Conservation (phyloP, 305 asterid species). For the Fraxinus baroniana region DNA sequence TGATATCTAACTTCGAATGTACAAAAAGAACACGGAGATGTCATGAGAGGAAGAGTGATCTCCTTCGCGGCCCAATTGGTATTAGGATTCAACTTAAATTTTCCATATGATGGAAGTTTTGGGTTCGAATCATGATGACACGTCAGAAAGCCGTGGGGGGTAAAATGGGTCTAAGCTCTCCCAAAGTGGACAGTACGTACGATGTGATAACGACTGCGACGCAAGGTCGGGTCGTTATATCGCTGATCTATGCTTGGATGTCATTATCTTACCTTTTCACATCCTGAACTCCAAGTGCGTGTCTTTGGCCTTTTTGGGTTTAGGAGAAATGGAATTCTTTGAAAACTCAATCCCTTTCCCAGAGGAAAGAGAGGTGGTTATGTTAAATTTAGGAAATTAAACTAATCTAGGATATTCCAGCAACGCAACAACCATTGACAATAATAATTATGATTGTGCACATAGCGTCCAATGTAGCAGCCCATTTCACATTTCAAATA, state of each 20-base stretch:
- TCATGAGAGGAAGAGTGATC: background rate
- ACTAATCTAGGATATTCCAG: background rate
- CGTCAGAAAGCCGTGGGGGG: too few relatives aligned
- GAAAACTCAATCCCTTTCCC: background rate
- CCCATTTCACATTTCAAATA: background rate
- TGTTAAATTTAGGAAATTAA: background rate
- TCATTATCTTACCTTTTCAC: too few relatives aligned
- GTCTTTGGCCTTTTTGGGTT: background rate
- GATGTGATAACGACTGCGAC: too few relatives aligned
- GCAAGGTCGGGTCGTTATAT: too few relatives aligned
- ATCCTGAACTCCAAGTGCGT: too few relatives aligned
- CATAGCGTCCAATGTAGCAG: background rate
- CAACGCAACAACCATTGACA: background rate
- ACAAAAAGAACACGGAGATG: background rate
- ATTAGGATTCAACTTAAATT: too few relatives aligned
- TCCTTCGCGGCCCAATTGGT: too few relatives aligned
- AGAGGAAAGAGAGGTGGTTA: background rate
- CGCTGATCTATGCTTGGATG: too few relatives aligned
- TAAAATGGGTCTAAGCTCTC: too few relatives aligned
- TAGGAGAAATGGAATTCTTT: background rate
- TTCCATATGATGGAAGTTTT: too few relatives aligned
- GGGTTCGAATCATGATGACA: too few relatives aligned
- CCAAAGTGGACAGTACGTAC: too few relatives aligned
- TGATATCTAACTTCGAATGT: background rate
- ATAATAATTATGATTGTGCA: background rate